A percentile compares a stretch with the other conserved stretches of the same genome.
These are phyloP conservation scores for Diaporthe sp. DNA, from an alignment of 2,329 filamentous ascomycete genomes.

Conservation along the genomic window DNA sequence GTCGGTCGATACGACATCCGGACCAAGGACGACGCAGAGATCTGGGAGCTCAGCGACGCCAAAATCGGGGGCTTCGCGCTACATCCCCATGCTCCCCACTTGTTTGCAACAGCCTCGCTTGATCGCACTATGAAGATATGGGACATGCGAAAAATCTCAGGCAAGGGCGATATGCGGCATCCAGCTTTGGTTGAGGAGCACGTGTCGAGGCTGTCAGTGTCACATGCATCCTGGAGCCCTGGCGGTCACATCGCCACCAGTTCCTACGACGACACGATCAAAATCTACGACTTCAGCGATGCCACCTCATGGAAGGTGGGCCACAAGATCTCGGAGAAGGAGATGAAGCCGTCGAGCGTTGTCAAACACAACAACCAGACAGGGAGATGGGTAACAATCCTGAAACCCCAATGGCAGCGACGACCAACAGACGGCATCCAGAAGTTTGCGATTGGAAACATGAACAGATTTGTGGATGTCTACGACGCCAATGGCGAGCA, in stretches of 20 bases:
- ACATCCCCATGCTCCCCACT: constrained; percentile 83
- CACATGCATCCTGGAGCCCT: constrained; percentile 90
- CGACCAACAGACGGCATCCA: constrained; percentile 83
- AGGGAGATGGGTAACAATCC: constrained; percentile 89
- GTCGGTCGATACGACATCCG: constrained; percentile 88
- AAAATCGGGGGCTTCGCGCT: constrained; percentile 96
- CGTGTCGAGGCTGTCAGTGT: constrained; percentile 85
- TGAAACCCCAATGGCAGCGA: constrained; percentile 89
- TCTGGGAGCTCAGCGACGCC: constrained; percentile 86
- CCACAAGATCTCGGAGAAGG: constrained; percentile 68
- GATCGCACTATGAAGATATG: constrained; percentile 93
- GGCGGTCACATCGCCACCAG: constrained; percentile 90
- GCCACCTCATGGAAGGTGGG: constrained; percentile 72
- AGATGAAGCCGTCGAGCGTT: constrained; percentile 77
- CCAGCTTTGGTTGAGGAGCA: constrained; percentile 86
- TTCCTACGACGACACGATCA: constrained; percentile 95
- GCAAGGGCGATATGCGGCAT: constrained; percentile 69
- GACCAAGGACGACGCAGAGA: constrained; percentile 69
- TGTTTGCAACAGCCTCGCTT: constrained; percentile 89
- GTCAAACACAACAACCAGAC: constrained; percentile 96
- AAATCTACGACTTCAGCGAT: constrained; percentile 85
- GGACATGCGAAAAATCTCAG: constrained; percentile 86
- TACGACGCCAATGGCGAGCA: constrained; percentile 88
- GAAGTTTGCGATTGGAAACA: constrained; percentile 94
- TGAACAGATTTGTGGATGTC: constrained; percentile 97